A percentile compares a stretch with the other conserved stretches of the same genome.
Conservation (phyloP, 441 rosid genomes). For the Kokia cookei region DNA sequence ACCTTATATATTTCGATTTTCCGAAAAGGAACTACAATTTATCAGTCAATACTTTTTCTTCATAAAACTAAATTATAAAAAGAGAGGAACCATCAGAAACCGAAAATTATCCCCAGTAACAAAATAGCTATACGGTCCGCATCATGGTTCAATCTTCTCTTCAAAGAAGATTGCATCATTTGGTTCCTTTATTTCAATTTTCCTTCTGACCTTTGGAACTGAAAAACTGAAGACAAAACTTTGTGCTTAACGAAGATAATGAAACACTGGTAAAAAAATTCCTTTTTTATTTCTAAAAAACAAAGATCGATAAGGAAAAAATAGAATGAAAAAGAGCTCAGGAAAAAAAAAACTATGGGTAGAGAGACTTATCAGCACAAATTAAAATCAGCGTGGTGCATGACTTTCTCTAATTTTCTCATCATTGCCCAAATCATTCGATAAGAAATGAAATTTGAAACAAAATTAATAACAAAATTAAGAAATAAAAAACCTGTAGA, state of each 20-base stretch:
- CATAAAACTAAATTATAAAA: too few species aligned
- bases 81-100: conserved; percentile 50
- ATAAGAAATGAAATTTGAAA: background rate
- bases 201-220: background rate
- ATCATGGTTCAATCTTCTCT: conserved; percentile 37
- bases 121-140: conserved; percentile 40
- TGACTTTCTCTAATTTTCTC: conserved; percentile 39
- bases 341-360: conserved; percentile 30
- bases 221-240: background rate
- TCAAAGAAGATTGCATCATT: conserved; percentile 31
- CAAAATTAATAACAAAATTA: background rate
- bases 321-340: conserved; percentile 23
- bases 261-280: background rate
- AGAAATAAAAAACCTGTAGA: background rate
- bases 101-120: conserved; percentile 39
- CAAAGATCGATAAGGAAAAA: too few species aligned
- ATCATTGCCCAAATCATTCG: conserved; percentile 21
- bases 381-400: conserved; percentile 50
- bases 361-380: conserved; percentile 48
- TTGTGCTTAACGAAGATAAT: background rate
- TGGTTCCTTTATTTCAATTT: conserved; percentile 17
- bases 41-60: background rate
- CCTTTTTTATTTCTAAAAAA: too few species aligned
- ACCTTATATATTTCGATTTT: too few species aligned
- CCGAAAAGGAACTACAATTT: background rate